Evolutionary conservation across 495 filamentous ascomycete genomes (phyloP).

Genomic region (Penicillium dipodomyicola): DNA sequence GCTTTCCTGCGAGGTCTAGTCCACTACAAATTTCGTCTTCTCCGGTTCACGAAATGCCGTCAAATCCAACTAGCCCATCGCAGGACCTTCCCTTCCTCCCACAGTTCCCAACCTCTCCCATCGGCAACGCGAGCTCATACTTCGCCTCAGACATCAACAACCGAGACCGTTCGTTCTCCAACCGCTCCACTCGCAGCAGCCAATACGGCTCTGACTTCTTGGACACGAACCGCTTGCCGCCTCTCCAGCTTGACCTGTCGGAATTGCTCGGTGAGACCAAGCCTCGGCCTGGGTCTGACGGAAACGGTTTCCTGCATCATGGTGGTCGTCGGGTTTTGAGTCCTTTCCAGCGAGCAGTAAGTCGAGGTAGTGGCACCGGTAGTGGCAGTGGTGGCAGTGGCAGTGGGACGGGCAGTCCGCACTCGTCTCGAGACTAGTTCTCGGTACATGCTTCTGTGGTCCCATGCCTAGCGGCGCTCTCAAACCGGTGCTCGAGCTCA

Average conservation of each 20-base stretch:
- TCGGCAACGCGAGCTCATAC: constrained; percentile 32
- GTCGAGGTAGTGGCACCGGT: constrained; percentile 47
- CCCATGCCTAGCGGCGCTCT: constrained; percentile 3
- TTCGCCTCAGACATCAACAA: constrained; percentile 36
- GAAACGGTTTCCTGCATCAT: constrained; percentile 30
- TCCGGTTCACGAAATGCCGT: constrained; percentile 33
- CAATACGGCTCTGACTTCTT: constrained; percentile 43
- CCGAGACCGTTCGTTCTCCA: constrained; percentile 49
- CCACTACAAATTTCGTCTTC: constrained; percentile 43
- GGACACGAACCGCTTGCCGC: constrained; percentile 34
- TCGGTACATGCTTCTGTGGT: constrained; percentile 2
- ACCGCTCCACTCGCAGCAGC: constrained; percentile 46
- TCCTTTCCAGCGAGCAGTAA: constrained; percentile 44
- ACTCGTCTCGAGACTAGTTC: constrained; percentile 37
- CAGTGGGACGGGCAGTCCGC: constrained; percentile 47
- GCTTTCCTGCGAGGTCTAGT: constrained; percentile 42
- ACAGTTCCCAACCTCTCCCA: constrained; percentile 39
- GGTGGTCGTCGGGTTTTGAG: constrained; percentile 36
- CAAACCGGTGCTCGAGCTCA: constrained; percentile 8
- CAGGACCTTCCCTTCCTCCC: constrained; percentile 37
- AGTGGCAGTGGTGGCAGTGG: constrained; percentile 45
- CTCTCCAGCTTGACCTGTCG: constrained; percentile 37
- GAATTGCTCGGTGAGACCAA: constrained; percentile 36
- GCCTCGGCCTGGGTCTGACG: constrained; percentile 36
- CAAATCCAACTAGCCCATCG: constrained; percentile 42